Base-by-base conservation (phyloP, 768 basidiomycete genomes). In the Boletus eberwhitei region DNA sequence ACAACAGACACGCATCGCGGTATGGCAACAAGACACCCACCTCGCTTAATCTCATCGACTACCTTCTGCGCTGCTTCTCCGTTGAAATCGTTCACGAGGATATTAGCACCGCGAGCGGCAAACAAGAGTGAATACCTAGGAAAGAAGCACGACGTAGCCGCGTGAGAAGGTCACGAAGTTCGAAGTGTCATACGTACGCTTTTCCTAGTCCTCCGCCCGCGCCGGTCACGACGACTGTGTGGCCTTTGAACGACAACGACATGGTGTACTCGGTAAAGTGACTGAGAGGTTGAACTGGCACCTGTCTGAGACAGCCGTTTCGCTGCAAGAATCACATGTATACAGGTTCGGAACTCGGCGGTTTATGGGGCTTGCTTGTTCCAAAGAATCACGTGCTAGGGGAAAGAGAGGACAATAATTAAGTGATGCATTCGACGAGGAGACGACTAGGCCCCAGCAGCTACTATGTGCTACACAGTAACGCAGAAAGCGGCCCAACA, bases 71-170 rank as follows among this genome's bases (percentile, higher is more conserved):
- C 95, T 26, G 92, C 89, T 50, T 84, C 84, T 35, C 77, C 79
- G 62, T 89, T 93, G 67, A 98, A 88, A 69, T 98, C 97, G 66
- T 98, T 98, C 40, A 98, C 91, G 55, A 98, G 91, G 50, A 98
- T 84, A 60, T 90, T 92, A 9, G 96, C 95, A 7, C 95, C 96
- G 48, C 93, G 80, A 11, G 90, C 83, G n/a, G 93, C 95, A 70
- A 93, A 98, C 59, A 95, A 78, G 47, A 91, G 76, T 1, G 94
- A 90, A 74, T 98, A 96, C 8, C 95, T 93, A 66, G 1, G 41
- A 49, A 53, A 35, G 39, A 47, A 54, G 37, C 50, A 29, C 36
- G 41, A 43, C 22, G 35, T 29, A 16, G 48, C 42, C 11, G 17
- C 6, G n/a, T 4, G 34, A 16, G 38, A 22, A 13, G 31, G n/a